Percentiles rank a stretch among this genome's conserved stretches.
These are phyloP conservation scores for Suillus luteus DNA, from an alignment of 768 basidiomycete species.

Conservation along the genomic window DNA sequence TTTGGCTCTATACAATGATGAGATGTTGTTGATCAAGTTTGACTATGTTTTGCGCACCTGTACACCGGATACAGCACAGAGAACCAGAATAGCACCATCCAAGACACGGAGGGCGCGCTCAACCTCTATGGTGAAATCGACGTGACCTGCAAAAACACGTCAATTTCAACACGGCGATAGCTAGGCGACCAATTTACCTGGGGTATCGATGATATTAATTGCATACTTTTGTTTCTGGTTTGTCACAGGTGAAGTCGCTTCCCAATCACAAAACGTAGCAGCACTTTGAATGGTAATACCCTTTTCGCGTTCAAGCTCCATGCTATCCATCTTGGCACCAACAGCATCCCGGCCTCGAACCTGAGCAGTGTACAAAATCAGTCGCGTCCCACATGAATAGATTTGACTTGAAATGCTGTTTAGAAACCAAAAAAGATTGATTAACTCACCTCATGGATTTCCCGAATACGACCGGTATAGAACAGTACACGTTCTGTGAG, in stretches of 20 bases:
- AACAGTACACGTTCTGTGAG: slow-evolving; percentile 94
- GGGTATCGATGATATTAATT: slow-evolving; percentile 98
- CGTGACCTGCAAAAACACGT: slow-evolving; percentile 69
- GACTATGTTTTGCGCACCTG: slow-evolving; percentile 52
- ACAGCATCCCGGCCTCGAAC: slow-evolving; percentile 93
- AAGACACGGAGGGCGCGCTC: slow-evolving; percentile 95
- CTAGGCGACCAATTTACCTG: slow-evolving; percentile 52
- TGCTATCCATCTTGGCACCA: slow-evolving; percentile 99
- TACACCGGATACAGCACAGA: slow-evolving; percentile 97
- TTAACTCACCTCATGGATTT: slow-evolving; percentile 88
- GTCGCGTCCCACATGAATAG: slow-evolving; percentile 7
- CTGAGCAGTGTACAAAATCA: slow-evolving; percentile 36
- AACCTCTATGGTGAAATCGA: slow-evolving; percentile 99
- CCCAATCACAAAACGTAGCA: slow-evolving; percentile 98
- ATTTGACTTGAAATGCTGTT: background rate
- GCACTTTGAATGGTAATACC: slow-evolving; percentile 99
- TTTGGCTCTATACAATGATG: slow-evolving; percentile 72
- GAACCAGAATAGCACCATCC: slow-evolving; percentile 93
- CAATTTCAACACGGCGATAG: background rate
- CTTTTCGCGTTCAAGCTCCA: slow-evolving; percentile 98
- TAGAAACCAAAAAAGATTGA: background rate
- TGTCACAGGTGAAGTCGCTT: slow-evolving; percentile 60
- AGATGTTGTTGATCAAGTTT: background rate
- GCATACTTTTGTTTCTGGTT: slow-evolving; percentile 80
- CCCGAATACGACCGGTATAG: slow-evolving; percentile 93